These are phyloP conservation scores for Xylaria multiplex DNA, from an alignment of 2,329 filamentous ascomycete species.

Conservation along the genomic window DNA sequence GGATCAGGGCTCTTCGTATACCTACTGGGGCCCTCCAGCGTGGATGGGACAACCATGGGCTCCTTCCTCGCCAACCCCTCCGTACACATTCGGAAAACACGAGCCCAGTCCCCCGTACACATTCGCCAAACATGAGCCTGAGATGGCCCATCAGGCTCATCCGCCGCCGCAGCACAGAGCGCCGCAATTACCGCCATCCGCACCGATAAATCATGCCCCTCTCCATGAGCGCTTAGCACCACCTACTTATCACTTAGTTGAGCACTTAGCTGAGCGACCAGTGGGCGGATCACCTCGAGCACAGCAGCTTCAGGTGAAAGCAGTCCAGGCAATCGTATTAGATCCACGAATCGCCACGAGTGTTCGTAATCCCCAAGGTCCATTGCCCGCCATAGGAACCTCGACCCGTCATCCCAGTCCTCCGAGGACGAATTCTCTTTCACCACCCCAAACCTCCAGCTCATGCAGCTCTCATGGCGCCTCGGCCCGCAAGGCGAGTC, in stretches of 20 bases:
- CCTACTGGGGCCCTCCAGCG: slow-evolving; percentile 53
- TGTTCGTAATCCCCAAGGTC: slow-evolving; percentile 55
- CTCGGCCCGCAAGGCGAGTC: slow-evolving; percentile 55
- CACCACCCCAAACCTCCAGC: slow-evolving; percentile 58
- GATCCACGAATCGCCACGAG: slow-evolving; percentile 52
- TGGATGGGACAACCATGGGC: slow-evolving; percentile 45
- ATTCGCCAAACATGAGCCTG: slow-evolving; percentile 42
- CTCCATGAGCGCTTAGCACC: slow-evolving; percentile 45
- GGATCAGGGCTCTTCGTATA: slow-evolving; percentile 49
- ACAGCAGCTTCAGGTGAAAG: slow-evolving; percentile 57
- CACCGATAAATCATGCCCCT: slow-evolving; percentile 37
- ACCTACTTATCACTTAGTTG: slow-evolving; percentile 37
- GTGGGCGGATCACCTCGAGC: slow-evolving; percentile 53
- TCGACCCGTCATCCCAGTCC: slow-evolving; percentile 52
- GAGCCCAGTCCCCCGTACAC: slow-evolving; percentile 48
- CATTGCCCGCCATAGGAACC: slow-evolving; percentile 55
- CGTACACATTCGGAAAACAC: slow-evolving; percentile 39
- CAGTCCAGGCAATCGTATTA: slow-evolving; percentile 54
- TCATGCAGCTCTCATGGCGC: slow-evolving; percentile 45
- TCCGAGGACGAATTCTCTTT: slow-evolving; percentile 60
- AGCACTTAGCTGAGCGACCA: slow-evolving; percentile 45
- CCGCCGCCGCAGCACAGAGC: slow-evolving; percentile 38
- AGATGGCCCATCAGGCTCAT: slow-evolving; percentile 44
- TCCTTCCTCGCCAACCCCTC: slow-evolving; percentile 54
- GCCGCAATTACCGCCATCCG: slow-evolving; percentile 29